phyloP scores from a whole-genome alignment of 1,284 basidiomycete species.

The Apiotrichum akiyoshidainum region DNA sequence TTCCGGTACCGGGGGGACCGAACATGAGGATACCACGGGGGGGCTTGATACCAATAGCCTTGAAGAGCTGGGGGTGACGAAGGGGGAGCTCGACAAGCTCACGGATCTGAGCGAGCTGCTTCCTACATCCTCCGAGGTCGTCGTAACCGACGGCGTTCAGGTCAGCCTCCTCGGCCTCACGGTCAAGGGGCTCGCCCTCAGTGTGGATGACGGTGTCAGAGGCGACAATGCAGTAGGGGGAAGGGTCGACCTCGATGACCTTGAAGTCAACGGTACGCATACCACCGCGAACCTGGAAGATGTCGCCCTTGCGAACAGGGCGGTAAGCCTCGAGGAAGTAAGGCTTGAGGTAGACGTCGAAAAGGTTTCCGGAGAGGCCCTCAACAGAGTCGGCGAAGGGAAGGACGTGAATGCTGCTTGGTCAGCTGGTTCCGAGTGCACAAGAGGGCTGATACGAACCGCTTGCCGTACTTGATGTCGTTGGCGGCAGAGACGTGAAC shows the following conservation, averaged over 20 bases:
- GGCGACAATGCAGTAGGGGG: constrained; percentile 47
- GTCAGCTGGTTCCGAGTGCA: constrained; percentile 6
- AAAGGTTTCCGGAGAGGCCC: constrained; percentile 93
- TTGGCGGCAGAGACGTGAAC: constrained; percentile 92
- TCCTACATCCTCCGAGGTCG: constrained; percentile 97
- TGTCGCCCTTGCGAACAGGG: constrained; percentile 60
- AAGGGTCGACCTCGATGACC: constrained; percentile 52
- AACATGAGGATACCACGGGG: constrained; percentile 97
- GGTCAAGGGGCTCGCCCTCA: constrained; percentile 97
- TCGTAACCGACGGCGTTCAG: constrained; percentile 97
- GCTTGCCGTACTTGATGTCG: constrained; percentile 99
- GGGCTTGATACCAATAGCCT: constrained; percentile 99
- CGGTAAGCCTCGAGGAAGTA: constrained; percentile 89
- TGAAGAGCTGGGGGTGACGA: constrained; percentile 98
- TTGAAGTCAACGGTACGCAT: constrained; percentile 99
- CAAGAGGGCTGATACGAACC: constrained; percentile 45
- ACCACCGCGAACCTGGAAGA: constrained; percentile 96
- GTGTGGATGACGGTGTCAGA: constrained; percentile 50
- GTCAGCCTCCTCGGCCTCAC: constrained; percentile 97
- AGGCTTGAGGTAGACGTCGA: constrained; percentile 96
- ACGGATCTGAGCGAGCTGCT: constrained; percentile 99
- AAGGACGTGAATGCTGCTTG: constrained; percentile 72
- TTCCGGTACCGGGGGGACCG: constrained; percentile 94
- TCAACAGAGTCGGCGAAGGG: constrained; percentile 99
- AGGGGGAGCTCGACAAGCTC: constrained; percentile 97